Percentiles rank a stretch among this genome's conserved stretches.
These are phyloP conservation scores for Sclerotinia borealis DNA, from an alignment of 2,329 filamentous ascomycete genomes.

Conservation along the genomic window DNA sequence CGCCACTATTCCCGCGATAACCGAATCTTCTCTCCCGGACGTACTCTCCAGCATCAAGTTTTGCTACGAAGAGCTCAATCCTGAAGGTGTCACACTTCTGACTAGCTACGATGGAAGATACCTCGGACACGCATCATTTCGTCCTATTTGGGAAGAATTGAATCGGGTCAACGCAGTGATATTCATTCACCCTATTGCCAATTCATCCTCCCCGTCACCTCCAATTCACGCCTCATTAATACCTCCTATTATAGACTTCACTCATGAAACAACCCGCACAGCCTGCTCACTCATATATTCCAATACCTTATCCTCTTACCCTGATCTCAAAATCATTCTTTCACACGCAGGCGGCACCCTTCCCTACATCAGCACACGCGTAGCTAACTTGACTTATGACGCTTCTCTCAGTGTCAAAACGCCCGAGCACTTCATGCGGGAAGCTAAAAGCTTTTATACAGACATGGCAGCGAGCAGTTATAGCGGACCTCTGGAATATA, in stretches of 20 bases:
- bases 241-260: conserved; percentile 39
- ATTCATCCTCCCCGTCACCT: not conserved
- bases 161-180: not conserved
- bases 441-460: not conserved
- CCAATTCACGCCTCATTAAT: conserved; percentile 16
- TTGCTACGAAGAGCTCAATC: not conserved
- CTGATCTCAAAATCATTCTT: conserved; percentile 41
- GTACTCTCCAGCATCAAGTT: not conserved
- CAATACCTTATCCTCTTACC: conserved; percentile 29
- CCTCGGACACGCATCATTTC: not conserved
- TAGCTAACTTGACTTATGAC: not conserved
- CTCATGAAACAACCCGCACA: conserved; percentile 41
- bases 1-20: not conserved
- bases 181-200: not conserved
- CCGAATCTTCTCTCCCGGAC: not conserved
- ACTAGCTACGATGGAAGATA: conserved; percentile 3
- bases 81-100: not conserved
- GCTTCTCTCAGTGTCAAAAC: not conserved
- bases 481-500: not conserved
- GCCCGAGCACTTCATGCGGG: not conserved
- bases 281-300: conserved; percentile 38
- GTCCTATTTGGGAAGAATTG: not conserved
- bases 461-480: not conserved
- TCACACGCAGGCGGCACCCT: conserved; percentile 40
- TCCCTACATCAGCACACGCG: conserved; percentile 21